A percentile compares a stretch with the other conserved stretches of the same genome.
Conservation (phyloP, 345 rosid genomes). For the Lumnitzera racemosa region DNA sequence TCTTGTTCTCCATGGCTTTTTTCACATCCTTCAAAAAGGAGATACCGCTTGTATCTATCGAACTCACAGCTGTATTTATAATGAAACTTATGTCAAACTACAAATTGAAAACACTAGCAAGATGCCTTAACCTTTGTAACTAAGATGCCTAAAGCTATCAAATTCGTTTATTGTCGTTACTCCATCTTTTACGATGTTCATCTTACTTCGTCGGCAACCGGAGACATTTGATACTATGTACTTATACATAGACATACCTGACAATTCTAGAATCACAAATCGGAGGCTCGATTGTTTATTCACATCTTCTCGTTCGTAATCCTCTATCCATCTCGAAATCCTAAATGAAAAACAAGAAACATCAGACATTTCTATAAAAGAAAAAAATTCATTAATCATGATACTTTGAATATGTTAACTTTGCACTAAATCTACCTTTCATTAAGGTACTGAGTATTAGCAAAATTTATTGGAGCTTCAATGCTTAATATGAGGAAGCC, state of each 20-base stretch:
- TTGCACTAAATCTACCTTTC: conserved; percentile 44
- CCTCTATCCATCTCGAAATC: conserved; percentile 78
- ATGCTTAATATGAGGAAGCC: conserved; percentile 75
- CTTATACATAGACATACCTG: conserved; percentile 30
- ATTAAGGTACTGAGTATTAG: conserved; percentile 74
- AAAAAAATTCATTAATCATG: too few relatives aligned
- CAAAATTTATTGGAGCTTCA: conserved; percentile 82
- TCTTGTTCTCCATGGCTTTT: conserved; percentile 50
- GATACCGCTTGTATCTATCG: conserved; percentile 85
- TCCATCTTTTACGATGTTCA: too few relatives aligned
- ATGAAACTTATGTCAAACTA: background rate
- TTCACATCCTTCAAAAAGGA: conserved; percentile 54
- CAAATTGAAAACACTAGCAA: background rate
- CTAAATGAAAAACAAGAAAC: conserved; percentile 19
- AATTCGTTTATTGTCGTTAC: too few relatives aligned
- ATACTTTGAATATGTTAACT: too few relatives aligned
- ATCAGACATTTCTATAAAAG: background rate
- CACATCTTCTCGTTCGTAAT: conserved; percentile 45
- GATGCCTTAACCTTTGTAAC: too few relatives aligned
- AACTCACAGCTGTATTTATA: conserved; percentile 51
- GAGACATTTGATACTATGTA: too few relatives aligned
- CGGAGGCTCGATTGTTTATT: conserved; percentile 43
- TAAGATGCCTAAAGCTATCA: too few relatives aligned
- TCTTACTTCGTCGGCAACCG: too few relatives aligned
- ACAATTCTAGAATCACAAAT: conserved; percentile 64